Evolutionary conservation across 106 monocot species (phyloP).

Genomic region (Phalaenopsis aphrodite): DNA sequence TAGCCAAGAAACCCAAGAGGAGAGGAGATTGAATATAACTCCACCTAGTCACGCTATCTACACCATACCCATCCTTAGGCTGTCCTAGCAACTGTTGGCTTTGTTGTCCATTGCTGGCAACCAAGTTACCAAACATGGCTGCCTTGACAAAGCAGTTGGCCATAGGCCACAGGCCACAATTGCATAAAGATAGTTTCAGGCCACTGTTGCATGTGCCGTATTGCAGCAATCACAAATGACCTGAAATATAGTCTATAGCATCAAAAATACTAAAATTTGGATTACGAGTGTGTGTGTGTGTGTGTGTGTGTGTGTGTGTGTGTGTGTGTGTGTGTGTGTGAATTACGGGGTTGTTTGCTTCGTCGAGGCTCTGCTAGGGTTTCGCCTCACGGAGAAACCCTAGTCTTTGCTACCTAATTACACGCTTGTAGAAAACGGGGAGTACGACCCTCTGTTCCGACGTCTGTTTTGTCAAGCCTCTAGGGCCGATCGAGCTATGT

Average conservation of each 20-base stretch:
- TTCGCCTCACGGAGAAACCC: no score
- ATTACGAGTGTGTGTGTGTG: no score
- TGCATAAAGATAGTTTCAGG: background rate
- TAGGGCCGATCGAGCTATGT: no score
- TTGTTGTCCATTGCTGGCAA: background rate
- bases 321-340: no score
- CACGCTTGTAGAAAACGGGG: no score
- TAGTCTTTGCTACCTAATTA: no score
- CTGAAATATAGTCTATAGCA: background rate
- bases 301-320: no score
- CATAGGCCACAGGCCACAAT: conserved; percentile 1
- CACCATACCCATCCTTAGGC: background rate
- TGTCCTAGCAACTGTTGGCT: background rate
- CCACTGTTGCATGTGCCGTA: background rate
- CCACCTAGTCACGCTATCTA: background rate
- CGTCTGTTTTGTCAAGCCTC: no score
- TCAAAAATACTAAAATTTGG: no score
- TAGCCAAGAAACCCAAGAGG: background rate
- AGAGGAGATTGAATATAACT: background rate
- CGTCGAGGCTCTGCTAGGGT: no score
- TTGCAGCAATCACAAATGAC: background rate
- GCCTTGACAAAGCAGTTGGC: background rate
- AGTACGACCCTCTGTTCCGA: no score
- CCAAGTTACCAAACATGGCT: background rate
- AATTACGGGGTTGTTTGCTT: no score